phyloP scores from a whole-genome alignment of 306 rosid species.

The Leucaena leucocephala region DNA sequence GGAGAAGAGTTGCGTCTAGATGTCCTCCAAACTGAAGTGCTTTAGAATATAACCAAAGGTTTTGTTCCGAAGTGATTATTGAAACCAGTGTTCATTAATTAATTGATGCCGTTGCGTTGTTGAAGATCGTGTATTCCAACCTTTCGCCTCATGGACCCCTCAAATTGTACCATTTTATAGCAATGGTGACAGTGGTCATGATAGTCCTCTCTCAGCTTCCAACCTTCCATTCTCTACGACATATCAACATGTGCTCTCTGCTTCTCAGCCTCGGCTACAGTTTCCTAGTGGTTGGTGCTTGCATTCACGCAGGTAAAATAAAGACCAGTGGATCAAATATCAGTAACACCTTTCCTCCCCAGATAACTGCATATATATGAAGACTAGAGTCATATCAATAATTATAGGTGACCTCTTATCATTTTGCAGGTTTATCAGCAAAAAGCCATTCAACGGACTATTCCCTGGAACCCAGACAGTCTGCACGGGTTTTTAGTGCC shows the following conservation, averaged over 20 bases:
- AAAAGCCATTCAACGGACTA: slow-evolving; percentile 64
- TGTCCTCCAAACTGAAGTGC: background rate
- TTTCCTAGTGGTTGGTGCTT: slow-evolving; percentile 69
- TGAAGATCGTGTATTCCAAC: slow-evolving; percentile 74
- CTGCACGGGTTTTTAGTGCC: slow-evolving; percentile 68
- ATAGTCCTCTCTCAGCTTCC: slow-evolving; percentile 85
- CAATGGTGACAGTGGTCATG: slow-evolving; percentile 90
- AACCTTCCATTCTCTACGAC: slow-evolving; percentile 82
- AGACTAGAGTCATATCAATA: background rate
- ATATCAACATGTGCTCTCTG: slow-evolving; percentile 74
- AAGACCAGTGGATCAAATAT: background rate
- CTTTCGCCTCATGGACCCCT: slow-evolving; percentile 71
- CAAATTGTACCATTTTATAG: slow-evolving; percentile 84
- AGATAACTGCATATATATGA: background rate
- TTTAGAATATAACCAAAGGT: background rate
- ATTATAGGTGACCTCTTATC: background rate
- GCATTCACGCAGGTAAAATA: slow-evolving; percentile 66
- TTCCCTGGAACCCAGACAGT: slow-evolving; percentile 58
- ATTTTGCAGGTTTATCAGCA: slow-evolving; percentile 56
- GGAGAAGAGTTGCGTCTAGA: background rate
- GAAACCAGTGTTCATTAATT: background rate
- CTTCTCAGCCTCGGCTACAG: slow-evolving; percentile 83
- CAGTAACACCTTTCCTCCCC: background rate
- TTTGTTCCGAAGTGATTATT: background rate
- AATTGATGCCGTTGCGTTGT: background rate